Evolutionary conservation across 2,329 filamentous ascomycete species (phyloP).

Genomic region (Teratosphaeria zuluensis): DNA sequence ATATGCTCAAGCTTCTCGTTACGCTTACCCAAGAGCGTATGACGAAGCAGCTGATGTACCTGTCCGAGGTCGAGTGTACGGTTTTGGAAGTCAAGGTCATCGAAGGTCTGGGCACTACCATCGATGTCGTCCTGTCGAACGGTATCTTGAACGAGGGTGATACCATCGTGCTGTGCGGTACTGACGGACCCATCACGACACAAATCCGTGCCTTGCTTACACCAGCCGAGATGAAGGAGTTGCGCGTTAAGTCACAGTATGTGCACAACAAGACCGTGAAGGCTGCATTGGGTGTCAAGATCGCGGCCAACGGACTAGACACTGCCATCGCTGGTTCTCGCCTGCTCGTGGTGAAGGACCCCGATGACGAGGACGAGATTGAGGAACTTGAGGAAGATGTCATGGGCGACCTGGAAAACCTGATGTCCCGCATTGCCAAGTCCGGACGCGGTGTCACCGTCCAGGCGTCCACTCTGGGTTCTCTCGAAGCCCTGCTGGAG

Average conservation of each 20-base stretch:
- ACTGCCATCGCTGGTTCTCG: slow-evolving; percentile 93
- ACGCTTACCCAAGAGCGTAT: slow-evolving; percentile 93
- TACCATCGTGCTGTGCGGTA: slow-evolving; percentile 86
- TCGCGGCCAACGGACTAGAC: slow-evolving; percentile 90
- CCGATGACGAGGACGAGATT: slow-evolving; percentile 66
- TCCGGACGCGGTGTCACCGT: slow-evolving; percentile 91
- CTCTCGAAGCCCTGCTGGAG: slow-evolving; percentile 88
- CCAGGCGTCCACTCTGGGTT: slow-evolving; percentile 93
- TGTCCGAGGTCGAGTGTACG: slow-evolving; percentile 94
- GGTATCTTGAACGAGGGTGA: slow-evolving; percentile 91
- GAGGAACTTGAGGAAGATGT: slow-evolving; percentile 95
- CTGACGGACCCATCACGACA: slow-evolving; percentile 90
- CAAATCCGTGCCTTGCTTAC: slow-evolving; percentile 93
- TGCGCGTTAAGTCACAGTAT: slow-evolving; percentile 90
- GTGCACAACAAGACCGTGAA: slow-evolving; percentile 99
- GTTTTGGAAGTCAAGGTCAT: slow-evolving; percentile 99
- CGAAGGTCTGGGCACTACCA: slow-evolving; percentile 96
- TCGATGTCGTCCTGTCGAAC: slow-evolving; percentile 93
- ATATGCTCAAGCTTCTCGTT: slow-evolving; percentile 93
- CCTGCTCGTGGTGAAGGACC: slow-evolving; percentile 82
- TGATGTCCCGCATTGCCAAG: slow-evolving; percentile 86
- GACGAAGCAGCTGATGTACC: slow-evolving; percentile 94
- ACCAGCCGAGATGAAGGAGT: slow-evolving; percentile 81
- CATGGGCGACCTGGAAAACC: slow-evolving; percentile 82
- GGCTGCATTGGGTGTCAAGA: slow-evolving; percentile 96